These are phyloP conservation scores for Pythium phragmiticola DNA, from an alignment of 352 stramenopile species.

Conservation along the genomic window DNA sequence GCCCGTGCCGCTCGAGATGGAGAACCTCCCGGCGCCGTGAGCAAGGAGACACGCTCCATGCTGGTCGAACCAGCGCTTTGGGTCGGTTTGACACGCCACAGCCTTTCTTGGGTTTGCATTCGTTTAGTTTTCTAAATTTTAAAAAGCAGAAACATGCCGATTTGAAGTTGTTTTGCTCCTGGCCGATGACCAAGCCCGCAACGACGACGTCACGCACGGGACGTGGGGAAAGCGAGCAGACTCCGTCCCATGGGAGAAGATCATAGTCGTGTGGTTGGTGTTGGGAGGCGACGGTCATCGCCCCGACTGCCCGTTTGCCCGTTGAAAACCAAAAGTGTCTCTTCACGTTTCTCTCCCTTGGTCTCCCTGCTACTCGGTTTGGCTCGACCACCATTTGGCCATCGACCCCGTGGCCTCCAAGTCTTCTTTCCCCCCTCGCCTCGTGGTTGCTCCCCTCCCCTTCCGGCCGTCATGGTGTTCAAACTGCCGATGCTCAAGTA, in stretches of 20 bases:
- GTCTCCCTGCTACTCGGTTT: background rate
- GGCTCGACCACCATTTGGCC: background rate
- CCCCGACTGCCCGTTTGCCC: background rate
- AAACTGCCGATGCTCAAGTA: conserved; percentile 49
- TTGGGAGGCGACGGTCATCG: background rate
- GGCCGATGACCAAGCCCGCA: background rate
- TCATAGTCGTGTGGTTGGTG: background rate
- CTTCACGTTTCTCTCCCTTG: background rate
- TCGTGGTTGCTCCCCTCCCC: background rate
- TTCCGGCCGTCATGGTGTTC: conserved; percentile 30
- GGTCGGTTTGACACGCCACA: no score
- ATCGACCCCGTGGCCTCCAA: background rate
- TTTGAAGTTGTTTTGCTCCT: background rate
- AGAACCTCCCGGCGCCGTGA: conserved; percentile 23
- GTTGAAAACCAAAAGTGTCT: background rate
- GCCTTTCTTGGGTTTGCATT: background rate
- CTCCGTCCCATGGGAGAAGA: background rate
- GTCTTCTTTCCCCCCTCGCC: background rate
- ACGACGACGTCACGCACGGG: background rate
- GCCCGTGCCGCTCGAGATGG: conserved; percentile 44
- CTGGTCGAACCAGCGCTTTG: background rate
- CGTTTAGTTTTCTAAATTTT: background rate
- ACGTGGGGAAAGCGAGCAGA: background rate
- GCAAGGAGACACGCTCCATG: background rate
- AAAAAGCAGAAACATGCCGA: background rate